Percentiles rank a stretch among this genome's conserved stretches.
Evolutionary conservation across 2,329 filamentous ascomycete species (phyloP).

Genomic region (Chrysoporthe cubensis): DNA sequence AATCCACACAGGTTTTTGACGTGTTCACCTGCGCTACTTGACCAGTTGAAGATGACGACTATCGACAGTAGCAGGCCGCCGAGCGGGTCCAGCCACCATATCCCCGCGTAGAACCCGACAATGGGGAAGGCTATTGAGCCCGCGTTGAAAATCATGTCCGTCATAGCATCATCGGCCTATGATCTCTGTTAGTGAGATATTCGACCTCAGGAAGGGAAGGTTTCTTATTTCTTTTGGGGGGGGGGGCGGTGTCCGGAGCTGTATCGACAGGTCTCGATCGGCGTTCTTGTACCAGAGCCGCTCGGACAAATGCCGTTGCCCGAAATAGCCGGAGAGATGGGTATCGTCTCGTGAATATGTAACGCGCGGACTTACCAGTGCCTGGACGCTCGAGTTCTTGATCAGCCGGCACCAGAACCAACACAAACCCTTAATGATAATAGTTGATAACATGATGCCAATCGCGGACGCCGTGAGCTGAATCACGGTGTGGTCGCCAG

Average conservation of each 20-base stretch:
- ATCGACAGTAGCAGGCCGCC: conserved; percentile 78
- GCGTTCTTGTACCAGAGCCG: neutral
- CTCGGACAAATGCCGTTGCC: neutral
- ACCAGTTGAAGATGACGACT: conserved; percentile 82
- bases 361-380: conserved; percentile 49
- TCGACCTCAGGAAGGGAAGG: too few species aligned
- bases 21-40: conserved; percentile 71
- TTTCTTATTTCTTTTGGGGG: too few species aligned
- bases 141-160: conserved; percentile 82
- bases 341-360: too few species aligned
- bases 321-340: neutral
- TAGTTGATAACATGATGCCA: conserved; percentile 78
- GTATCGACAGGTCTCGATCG: too few species aligned
- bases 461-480: conserved; percentile 74
- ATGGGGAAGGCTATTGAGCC: conserved; percentile 89
- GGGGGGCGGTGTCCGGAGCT: too few species aligned
- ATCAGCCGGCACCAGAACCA: conserved; percentile 90
- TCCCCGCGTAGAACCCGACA: conserved; percentile 71
- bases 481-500: conserved; percentile 69
- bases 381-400: conserved; percentile 84
- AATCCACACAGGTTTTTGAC: conserved; percentile 82
- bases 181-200: neutral
- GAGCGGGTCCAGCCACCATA: conserved; percentile 85
- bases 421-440: conserved; percentile 79
- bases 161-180: conserved; percentile 40